Evolutionary conservation across 495 filamentous ascomycete species (phyloP).

Genomic region (Penicillium robsamsonii): DNA sequence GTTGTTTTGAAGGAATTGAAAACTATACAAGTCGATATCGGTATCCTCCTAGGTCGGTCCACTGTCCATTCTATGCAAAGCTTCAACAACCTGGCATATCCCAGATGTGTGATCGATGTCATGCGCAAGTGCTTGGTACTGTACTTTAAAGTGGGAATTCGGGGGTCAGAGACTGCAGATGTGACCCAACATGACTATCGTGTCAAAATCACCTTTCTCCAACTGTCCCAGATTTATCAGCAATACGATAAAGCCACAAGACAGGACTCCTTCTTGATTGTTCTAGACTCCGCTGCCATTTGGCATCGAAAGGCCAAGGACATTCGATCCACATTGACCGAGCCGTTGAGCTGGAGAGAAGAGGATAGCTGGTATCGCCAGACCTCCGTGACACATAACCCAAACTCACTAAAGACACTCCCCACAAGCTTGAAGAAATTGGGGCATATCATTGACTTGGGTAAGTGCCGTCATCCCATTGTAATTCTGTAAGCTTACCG

Average conservation of each 20-base stretch:
- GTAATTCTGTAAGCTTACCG: neutral
- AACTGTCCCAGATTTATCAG: slow-evolving; percentile 57
- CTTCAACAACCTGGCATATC: slow-evolving; percentile 18
- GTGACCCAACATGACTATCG: slow-evolving; percentile 37
- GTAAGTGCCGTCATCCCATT: slow-evolving; percentile 38
- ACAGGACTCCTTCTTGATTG: slow-evolving; percentile 51
- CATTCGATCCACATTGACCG: slow-evolving; percentile 37
- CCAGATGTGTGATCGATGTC: slow-evolving; percentile 28
- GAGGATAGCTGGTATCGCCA: slow-evolving; percentile 72
- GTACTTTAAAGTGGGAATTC: slow-evolving; percentile 23
- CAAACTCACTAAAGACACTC: slow-evolving; percentile 27
- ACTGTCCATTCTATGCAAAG: slow-evolving; percentile 32
- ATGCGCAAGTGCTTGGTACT: slow-evolving; percentile 26
- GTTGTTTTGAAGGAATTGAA: slow-evolving; percentile 28
- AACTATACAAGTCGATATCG: slow-evolving; percentile 31
- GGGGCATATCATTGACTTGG: slow-evolving; percentile 69
- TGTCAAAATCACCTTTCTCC: slow-evolving; percentile 62
- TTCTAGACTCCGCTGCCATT: slow-evolving; percentile 62
- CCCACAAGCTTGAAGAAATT: slow-evolving; percentile 56
- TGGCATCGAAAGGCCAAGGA: slow-evolving; percentile 58
- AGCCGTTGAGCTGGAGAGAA: slow-evolving; percentile 57
- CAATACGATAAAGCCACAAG: slow-evolving; percentile 31
- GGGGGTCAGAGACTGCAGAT: slow-evolving; percentile 3
- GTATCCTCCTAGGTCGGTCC: slow-evolving; percentile 28
- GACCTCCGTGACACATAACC: slow-evolving; percentile 61